Conservation (phyloP, 2,329 filamentous ascomycete species). For the Verticillium isaacii region DNA sequence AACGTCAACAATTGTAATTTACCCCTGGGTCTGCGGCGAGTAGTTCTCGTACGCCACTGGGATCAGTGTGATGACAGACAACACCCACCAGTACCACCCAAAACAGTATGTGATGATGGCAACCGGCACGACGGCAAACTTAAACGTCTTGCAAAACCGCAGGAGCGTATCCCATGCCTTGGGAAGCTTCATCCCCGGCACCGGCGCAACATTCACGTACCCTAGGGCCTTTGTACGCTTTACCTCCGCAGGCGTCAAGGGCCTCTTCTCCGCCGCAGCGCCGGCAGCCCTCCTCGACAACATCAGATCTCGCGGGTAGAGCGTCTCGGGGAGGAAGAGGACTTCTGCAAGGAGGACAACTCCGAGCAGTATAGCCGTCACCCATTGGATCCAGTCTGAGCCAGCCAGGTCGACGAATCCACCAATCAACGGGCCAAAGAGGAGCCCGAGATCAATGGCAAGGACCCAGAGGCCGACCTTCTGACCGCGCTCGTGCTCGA, state of each 20-base stretch:
- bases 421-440: slow-evolving; percentile 40
- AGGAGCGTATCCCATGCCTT: slow-evolving; percentile 38
- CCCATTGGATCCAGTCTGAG: slow-evolving; percentile 48
- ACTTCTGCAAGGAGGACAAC: slow-evolving; percentile 41
- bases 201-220: slow-evolving; percentile 37
- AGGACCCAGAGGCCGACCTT: slow-evolving; percentile 54
- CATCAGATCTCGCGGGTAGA: slow-evolving; percentile 50
- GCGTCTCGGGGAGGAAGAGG: slow-evolving; percentile 48
- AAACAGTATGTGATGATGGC: slow-evolving; percentile 45
- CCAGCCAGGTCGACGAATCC: slow-evolving; percentile 44
- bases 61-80: slow-evolving; percentile 47
- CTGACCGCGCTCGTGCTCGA: slow-evolving; percentile 49
- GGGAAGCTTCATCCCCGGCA: slow-evolving; percentile 48
- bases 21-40: slow-evolving; percentile 42
- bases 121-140: slow-evolving; percentile 38
- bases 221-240: slow-evolving; percentile 35
- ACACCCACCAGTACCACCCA: slow-evolving; percentile 53
- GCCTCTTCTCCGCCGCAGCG: slow-evolving; percentile 2
- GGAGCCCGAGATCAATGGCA: slow-evolving; percentile 46
- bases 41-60: slow-evolving; percentile 47
- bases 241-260: slow-evolving; percentile 13
- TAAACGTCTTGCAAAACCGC: slow-evolving; percentile 42
- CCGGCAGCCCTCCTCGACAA: slow-evolving; percentile 17
- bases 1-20: slow-evolving; percentile 1
- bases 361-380: slow-evolving; percentile 48